Evolutionary conservation across 1,284 basidiomycete species (phyloP).

Genomic region (Ceratobasidium theobromae): DNA sequence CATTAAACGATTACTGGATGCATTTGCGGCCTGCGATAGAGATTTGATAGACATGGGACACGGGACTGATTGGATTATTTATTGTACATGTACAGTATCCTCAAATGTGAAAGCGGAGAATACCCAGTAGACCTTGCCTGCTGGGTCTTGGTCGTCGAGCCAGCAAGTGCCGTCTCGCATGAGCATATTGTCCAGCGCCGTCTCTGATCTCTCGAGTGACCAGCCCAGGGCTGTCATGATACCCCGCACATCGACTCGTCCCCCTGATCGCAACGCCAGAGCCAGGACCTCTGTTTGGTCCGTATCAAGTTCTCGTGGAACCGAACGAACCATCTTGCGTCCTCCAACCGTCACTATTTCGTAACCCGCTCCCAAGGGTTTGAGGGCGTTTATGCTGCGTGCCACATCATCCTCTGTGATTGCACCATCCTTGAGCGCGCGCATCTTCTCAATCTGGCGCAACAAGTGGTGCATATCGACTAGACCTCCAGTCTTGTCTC

Average conservation of each 20-base stretch:
- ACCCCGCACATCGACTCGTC: constrained; percentile 59
- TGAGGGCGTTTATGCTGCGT: constrained; percentile 82
- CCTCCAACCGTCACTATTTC: constrained; percentile 70
- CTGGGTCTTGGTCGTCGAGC: constrained; percentile 82
- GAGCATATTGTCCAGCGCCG: constrained; percentile 86
- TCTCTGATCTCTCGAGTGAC: constrained; percentile 71
- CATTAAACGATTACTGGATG: constrained; percentile 51
- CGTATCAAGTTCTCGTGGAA: constrained; percentile 76
- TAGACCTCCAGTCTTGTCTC: constrained; percentile 87
- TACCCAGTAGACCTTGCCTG: constrained; percentile 74
- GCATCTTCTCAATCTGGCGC: constrained; percentile 70
- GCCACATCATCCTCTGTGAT: constrained; percentile 83
- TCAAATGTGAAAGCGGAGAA: constrained; percentile 52
- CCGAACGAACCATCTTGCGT: constrained; percentile 68
- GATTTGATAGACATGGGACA: neutral
- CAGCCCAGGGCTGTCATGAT: constrained; percentile 58
- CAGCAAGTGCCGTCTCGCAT: constrained; percentile 90
- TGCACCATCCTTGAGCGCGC: constrained; percentile 52
- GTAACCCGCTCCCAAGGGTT: constrained; percentile 88
- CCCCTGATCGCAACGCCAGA: constrained; percentile 67
- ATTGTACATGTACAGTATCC: constrained; percentile 18
- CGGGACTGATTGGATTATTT: constrained; percentile 1
- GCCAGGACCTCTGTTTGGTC: constrained; percentile 78
- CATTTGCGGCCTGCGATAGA: neutral
- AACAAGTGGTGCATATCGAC: constrained; percentile 88